A percentile compares a stretch with the other conserved stretches of the same genome.
These are phyloP conservation scores for Fusarium torulosum DNA, from an alignment of 2,329 filamentous ascomycete species.

Conservation along the genomic window DNA sequence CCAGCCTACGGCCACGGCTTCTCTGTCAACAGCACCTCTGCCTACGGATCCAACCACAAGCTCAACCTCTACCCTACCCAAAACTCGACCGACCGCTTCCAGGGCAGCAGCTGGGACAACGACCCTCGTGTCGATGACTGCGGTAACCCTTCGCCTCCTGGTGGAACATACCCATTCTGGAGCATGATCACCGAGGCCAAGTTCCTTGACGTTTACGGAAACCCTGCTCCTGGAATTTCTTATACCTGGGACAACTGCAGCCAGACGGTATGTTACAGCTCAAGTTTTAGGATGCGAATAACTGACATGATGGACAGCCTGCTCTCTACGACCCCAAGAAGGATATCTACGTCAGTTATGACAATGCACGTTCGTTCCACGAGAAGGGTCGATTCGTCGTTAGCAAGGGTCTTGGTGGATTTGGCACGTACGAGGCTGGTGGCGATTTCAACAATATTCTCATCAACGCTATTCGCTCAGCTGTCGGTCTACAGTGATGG, in stretches of 20 bases:
- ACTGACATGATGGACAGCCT: conserved; percentile 16
- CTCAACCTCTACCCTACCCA: conserved; percentile 35
- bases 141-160: conserved; percentile 31
- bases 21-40: conserved; percentile 31
- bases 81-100: conserved; percentile 40
- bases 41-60: conserved; percentile 10
- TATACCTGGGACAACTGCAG: conserved; percentile 37
- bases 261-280: conserved; percentile 32
- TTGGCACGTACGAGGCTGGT: conserved; percentile 39
- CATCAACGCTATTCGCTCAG: conserved; percentile 33
- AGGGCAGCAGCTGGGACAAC: conserved; percentile 41
- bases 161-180: conserved; percentile 40
- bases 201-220: conserved; percentile 28
- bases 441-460: conserved; percentile 43
- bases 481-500: conserved; percentile 14
- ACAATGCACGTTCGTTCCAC: conserved; percentile 30
- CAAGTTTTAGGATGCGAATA: fast-evolving
- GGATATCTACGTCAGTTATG: conserved; percentile 42
- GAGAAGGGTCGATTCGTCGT: conserved; percentile 37
- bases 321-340: conserved; percentile 24
- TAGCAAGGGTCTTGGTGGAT: conserved; percentile 30
- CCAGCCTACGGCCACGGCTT: conserved; percentile 39
- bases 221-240: conserved; percentile 30
- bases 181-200: conserved; percentile 40
- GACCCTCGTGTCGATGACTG: conserved; percentile 34